A percentile compares a stretch with the other conserved stretches of the same genome.
phyloP scores from a whole-genome alignment of 2,329 filamentous ascomycete species.

The Fusarium sp. region DNA sequence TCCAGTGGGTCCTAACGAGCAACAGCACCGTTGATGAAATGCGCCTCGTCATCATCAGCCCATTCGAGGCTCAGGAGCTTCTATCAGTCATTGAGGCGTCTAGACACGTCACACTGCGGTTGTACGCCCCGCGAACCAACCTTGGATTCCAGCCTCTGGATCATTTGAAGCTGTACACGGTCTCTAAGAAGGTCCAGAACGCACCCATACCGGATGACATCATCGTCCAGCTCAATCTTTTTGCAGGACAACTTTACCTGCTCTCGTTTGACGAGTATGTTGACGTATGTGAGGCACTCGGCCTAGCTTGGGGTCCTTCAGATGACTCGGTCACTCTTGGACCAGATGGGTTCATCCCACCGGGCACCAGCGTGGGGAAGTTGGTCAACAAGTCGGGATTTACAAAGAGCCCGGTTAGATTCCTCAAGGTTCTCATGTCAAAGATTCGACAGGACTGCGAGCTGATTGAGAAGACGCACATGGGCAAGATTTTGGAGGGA shows the following conservation, averaged over 20 bases:
- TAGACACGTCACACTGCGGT: constrained; percentile 54
- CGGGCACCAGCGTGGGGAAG: neutral
- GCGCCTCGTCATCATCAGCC: constrained; percentile 57
- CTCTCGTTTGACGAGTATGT: constrained; percentile 64
- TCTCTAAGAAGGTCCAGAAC: neutral
- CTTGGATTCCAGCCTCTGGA: constrained; percentile 38
- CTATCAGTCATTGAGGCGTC: constrained; percentile 51
- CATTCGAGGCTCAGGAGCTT: constrained; percentile 68
- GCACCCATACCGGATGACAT: constrained; percentile 43
- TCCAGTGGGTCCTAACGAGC: constrained; percentile 37
- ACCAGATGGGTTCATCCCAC: constrained; percentile 49
- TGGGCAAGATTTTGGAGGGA: constrained; percentile 52
- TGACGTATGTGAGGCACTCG: constrained; percentile 61
- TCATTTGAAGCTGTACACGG: constrained; percentile 27
- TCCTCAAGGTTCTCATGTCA: constrained; percentile 50
- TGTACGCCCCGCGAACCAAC: constrained; percentile 61
- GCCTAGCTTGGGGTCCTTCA: constrained; percentile 51
- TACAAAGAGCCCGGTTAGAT: constrained; percentile 48
- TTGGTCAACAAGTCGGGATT: constrained; percentile 40
- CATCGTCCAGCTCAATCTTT: constrained; percentile 67
- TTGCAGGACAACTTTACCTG: constrained; percentile 76
- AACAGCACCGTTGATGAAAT: neutral
- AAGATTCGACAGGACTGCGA: constrained; percentile 51
- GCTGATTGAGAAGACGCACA: constrained; percentile 54
- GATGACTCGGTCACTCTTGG: constrained; percentile 37